Evolutionary conservation across 495 filamentous ascomycete species (phyloP), one percentile per base, ranked within the genome.

Genomic region (Parathielavia appendiculata): DNA sequence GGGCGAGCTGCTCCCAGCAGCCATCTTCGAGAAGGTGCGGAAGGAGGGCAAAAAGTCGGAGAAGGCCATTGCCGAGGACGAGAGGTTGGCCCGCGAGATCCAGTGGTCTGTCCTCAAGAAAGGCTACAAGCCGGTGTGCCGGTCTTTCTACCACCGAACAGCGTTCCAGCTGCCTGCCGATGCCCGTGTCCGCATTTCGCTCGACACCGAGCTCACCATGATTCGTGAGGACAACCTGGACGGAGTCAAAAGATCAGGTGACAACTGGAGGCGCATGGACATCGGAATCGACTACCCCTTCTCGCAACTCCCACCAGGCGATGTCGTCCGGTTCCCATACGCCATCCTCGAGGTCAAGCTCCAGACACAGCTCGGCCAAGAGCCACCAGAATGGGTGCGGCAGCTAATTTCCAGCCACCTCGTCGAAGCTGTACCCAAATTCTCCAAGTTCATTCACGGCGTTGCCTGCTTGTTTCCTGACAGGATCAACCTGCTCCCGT

Each of bases 401-500:
- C 90, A 96, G 62, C 78, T 99, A 43, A 93, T 89, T 22, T 81
- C 90, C 16, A 93, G 88, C 63, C 93, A 99, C 71, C 81, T 99
- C 23, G 93, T 99, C 14, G 93, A 99, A 71, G 93, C 95, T 1
- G 92, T 97, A 1, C 93, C 93, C 51, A 99, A 99, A 68, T 99
- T 96, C 77, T 96, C 91, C 64, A 99, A 99, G 75, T 99, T 97
- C 72, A 99, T 99, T 59, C 93, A 99, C 71, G 93, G 93, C 50
- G 88, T 85, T 0, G 90, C 92, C 10, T 89, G 83, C 0, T 71
- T 97, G 19, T 93, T 96, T 71, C 92, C 91, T 0, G 80, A 85
- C 32, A 85, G 87, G 46, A 97, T 97, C 69, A 76, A 96, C 32
- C 82, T 99, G 2, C 81, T 97, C 4, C 93, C 93, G 4, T 99